A percentile compares a stretch with the other conserved stretches of the same genome.
Conservation (phyloP, 2,329 filamentous ascomycete genomes). For the Albifimbria verrucaria region DNA sequence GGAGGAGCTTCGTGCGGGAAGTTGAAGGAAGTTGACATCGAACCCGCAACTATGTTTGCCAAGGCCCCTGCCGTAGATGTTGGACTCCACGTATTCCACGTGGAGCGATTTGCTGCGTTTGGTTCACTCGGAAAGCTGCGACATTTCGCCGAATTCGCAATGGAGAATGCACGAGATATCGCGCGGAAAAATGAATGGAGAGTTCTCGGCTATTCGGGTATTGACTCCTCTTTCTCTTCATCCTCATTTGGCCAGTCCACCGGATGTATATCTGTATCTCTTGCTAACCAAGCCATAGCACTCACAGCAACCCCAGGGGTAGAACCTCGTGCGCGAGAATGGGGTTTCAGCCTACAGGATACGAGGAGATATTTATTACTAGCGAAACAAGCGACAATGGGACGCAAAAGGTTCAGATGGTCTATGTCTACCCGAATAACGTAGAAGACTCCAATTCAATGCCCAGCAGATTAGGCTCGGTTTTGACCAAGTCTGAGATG, state of each 20-base stretch:
- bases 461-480: not conserved
- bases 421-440: not conserved
- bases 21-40: not conserved
- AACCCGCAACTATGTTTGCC: not conserved
- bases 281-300: not conserved
- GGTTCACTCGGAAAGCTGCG: not conserved
- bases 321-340: not conserved
- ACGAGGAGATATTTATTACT: not conserved
- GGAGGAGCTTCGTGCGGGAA: not conserved
- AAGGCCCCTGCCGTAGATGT: not conserved
- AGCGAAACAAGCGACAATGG: not conserved
- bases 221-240: not conserved
- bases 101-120: not conserved
- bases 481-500: not conserved
- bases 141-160: not conserved
- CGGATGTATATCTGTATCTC: not conserved
- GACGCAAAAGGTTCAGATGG: not conserved
- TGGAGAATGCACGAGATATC: not conserved
- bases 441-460: not conserved
- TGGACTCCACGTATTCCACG: not conserved
- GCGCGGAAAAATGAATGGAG: not conserved
- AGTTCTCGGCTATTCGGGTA: not conserved
- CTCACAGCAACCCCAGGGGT: not conserved
- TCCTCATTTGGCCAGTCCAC: no score
- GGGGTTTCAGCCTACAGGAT: not conserved